These are phyloP conservation scores for Tetrapyrgos nigripes DNA, from an alignment of 1,284 basidiomycete genomes.

Conservation along the genomic window DNA sequence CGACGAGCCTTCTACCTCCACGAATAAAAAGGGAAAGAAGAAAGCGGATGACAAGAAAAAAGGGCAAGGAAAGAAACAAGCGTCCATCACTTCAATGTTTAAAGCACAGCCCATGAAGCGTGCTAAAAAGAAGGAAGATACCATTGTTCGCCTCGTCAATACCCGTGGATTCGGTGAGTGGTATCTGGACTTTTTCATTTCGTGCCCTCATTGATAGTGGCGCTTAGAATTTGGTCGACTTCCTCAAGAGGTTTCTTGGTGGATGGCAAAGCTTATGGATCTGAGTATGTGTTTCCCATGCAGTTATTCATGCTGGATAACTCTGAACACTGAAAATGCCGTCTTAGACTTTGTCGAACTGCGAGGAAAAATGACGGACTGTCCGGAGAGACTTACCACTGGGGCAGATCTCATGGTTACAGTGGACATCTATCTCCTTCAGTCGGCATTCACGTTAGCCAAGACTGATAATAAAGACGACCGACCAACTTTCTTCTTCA, in stretches of 20 bases:
- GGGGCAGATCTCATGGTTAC: constrained; percentile 77
- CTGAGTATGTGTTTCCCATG: constrained; percentile 48
- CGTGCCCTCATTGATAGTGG: not conserved
- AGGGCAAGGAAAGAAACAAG: constrained; percentile 60
- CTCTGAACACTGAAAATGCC: constrained; percentile 1
- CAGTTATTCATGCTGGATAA: not conserved
- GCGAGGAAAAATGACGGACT: constrained; percentile 73
- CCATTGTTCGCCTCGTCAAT: constrained; percentile 74
- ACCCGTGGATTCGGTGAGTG: constrained; percentile 65
- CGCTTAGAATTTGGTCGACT: constrained; percentile 74
- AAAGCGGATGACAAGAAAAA: constrained; percentile 47
- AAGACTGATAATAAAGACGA: constrained; percentile 42
- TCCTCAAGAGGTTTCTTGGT: constrained; percentile 69
- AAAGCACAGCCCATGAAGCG: constrained; percentile 54
- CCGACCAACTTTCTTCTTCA: constrained; percentile 51
- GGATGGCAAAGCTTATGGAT: constrained; percentile 78
- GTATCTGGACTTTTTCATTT: not conserved
- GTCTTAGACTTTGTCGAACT: constrained; percentile 65
- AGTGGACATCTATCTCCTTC: constrained; percentile 68
- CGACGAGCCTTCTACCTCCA: constrained; percentile 39
- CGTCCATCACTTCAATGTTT: constrained; percentile 69
- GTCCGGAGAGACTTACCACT: constrained; percentile 65
- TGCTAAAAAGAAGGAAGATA: constrained; percentile 61
- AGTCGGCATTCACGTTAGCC: constrained; percentile 65
- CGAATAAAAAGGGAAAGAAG: constrained; percentile 37